phyloP scores from a whole-genome alignment of 2,329 filamentous ascomycete genomes.

The Chaetomiaceae sp. region DNA sequence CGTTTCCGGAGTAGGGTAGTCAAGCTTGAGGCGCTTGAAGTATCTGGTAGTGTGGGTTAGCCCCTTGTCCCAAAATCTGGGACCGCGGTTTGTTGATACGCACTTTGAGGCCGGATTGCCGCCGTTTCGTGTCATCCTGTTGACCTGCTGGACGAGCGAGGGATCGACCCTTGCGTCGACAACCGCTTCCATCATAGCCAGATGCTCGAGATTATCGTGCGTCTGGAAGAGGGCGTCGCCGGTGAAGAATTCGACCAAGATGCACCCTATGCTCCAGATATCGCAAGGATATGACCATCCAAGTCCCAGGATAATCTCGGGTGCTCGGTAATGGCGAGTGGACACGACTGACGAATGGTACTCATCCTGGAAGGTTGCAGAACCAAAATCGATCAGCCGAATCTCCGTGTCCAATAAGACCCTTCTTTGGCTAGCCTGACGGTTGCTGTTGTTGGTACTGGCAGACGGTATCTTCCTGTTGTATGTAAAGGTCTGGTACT shows the following conservation, averaged over 20 bases:
- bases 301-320: constrained; percentile 65
- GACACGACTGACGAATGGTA: constrained; percentile 69
- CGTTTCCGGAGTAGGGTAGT: constrained; percentile 61
- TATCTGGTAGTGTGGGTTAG: constrained; percentile 44
- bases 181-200: constrained; percentile 73
- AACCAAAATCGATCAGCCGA: constrained; percentile 66
- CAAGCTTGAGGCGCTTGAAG: constrained; percentile 61
- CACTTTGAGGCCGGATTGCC: constrained; percentile 63
- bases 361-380: constrained; percentile 68
- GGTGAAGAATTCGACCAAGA: constrained; percentile 68
- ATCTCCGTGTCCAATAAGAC: constrained; percentile 67
- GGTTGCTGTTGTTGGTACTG: constrained; percentile 50
- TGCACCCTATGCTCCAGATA: constrained; percentile 71
- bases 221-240: constrained; percentile 69
- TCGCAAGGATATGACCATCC: constrained; percentile 70
- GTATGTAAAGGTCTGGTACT: constrained; percentile 67
- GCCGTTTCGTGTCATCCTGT: constrained; percentile 53
- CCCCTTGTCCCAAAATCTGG: background rate
- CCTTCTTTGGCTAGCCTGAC: constrained; percentile 59
- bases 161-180: constrained; percentile 56
- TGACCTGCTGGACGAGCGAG: constrained; percentile 54
- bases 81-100: constrained; percentile 6
- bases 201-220: constrained; percentile 66
- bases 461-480: constrained; percentile 66
- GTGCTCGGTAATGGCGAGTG: constrained; percentile 65